Evolutionary conservation across 352 stramenopile species (phyloP).

Genomic region (Phytophthora quininea): DNA sequence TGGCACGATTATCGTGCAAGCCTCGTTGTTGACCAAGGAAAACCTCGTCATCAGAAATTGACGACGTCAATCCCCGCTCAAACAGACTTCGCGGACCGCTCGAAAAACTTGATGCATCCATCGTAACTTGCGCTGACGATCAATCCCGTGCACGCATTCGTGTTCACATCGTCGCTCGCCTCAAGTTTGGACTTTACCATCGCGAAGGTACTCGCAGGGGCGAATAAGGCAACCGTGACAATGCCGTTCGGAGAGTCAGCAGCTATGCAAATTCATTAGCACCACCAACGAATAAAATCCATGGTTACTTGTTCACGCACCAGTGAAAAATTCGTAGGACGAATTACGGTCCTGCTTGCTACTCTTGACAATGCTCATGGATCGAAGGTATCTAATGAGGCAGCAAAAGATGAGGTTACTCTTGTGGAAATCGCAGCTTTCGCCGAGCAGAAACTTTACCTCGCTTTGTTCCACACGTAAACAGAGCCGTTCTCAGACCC

Average conservation of each 20-base stretch:
- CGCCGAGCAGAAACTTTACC: constrained; percentile 25
- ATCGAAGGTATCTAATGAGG: constrained; percentile 39
- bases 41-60: no score
- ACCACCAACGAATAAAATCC: no score
- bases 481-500: constrained; percentile 86
- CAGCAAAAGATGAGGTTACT: constrained; percentile 6
- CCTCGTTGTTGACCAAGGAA: no score
- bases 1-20: no score
- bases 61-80: constrained; percentile 14
- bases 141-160: constrained; percentile 76
- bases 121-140: constrained; percentile 88
- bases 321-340: constrained; percentile 82
- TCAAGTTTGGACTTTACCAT: constrained; percentile 82
- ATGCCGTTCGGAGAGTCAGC: constrained; percentile 74
- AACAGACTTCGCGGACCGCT: constrained; percentile 48
- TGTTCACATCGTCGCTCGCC: constrained; percentile 59
- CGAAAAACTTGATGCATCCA: constrained; percentile 86
- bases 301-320: constrained; percentile 26
- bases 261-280: constrained; percentile 28
- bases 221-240: constrained; percentile 83
- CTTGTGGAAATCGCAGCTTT: background rate
- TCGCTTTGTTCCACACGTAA: constrained; percentile 88
- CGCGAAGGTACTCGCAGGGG: constrained; percentile 76
- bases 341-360: constrained; percentile 82
- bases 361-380: constrained; percentile 68